Conservation (phyloP, 305 asterid species). For the Euphrasia arctica region DNA sequence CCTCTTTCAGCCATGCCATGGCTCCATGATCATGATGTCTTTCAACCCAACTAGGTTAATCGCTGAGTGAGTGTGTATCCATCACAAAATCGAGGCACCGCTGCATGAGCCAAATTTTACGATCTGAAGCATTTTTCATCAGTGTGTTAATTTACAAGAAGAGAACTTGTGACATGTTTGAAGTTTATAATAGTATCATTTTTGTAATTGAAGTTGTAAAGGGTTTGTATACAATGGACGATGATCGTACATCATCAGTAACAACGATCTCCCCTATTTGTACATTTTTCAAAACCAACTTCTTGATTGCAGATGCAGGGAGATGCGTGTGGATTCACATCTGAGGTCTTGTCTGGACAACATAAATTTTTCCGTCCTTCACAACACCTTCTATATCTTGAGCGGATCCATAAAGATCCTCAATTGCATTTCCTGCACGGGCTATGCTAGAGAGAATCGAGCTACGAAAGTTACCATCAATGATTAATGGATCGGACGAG, state of each 20-base stretch:
- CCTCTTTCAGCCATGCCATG: conserved; percentile 40
- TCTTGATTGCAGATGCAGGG: neutral
- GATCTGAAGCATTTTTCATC: too few species aligned
- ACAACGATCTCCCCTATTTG: conserved; percentile 2
- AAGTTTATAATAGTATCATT: too few species aligned
- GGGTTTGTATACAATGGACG: conserved; percentile 12
- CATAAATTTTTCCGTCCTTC: conserved; percentile 82
- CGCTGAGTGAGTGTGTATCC: too few species aligned
- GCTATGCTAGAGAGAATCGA: conserved; percentile 76
- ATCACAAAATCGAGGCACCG: too few species aligned
- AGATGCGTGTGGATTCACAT: conserved; percentile 43
- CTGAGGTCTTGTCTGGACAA: conserved; percentile 98
- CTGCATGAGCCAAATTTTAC: too few species aligned
- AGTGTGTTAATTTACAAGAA: too few species aligned
- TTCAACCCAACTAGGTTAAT: conserved; percentile 32
- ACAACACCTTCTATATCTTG: conserved; percentile 99
- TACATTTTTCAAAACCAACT: neutral
- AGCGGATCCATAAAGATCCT: conserved; percentile 83
- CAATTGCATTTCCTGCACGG: conserved; percentile 81
- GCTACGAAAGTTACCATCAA: conserved; percentile 60
- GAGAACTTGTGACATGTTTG: too few species aligned
- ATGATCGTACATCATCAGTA: neutral
- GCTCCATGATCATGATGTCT: conserved; percentile 41
- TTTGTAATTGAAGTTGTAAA: neutral
- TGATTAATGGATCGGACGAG: conserved; percentile 69